A percentile compares a stretch with the other conserved stretches of the same genome.
Conservation (phyloP, 2,329 filamentous ascomycete genomes). For the Sclerotinia borealis region DNA sequence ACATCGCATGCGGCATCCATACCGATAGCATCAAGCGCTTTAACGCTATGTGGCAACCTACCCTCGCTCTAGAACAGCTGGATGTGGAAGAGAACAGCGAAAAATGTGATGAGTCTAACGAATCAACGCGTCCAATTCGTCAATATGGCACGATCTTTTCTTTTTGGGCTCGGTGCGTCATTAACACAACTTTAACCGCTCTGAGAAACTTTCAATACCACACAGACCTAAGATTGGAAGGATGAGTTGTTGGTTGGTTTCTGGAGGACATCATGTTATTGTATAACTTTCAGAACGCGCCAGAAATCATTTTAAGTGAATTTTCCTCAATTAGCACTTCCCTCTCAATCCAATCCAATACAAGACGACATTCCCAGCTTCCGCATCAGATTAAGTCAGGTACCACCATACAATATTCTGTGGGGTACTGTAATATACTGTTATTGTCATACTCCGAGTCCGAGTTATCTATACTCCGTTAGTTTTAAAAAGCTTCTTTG, state of each 20-base stretch:
- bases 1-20: background rate
- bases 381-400: background rate
- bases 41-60: background rate
- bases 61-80: background rate
- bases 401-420: background rate
- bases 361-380: background rate
- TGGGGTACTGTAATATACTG: background rate
- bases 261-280: background rate
- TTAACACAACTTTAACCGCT: background rate
- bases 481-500: background rate
- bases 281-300: background rate
- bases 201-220: background rate
- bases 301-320: background rate
- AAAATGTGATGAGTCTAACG: background rate
- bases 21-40: background rate
- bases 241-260: background rate
- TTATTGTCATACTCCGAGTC: background rate
- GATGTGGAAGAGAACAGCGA: background rate
- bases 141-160: background rate
- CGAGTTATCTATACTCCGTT: too few species aligned
- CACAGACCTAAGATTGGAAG: background rate
- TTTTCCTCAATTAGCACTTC: too few species aligned
- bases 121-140: conserved; percentile 6
- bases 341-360: background rate
- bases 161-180: background rate